Conservation (phyloP, 164 flowering plant species). For the Warburgia ugandensis region DNA sequence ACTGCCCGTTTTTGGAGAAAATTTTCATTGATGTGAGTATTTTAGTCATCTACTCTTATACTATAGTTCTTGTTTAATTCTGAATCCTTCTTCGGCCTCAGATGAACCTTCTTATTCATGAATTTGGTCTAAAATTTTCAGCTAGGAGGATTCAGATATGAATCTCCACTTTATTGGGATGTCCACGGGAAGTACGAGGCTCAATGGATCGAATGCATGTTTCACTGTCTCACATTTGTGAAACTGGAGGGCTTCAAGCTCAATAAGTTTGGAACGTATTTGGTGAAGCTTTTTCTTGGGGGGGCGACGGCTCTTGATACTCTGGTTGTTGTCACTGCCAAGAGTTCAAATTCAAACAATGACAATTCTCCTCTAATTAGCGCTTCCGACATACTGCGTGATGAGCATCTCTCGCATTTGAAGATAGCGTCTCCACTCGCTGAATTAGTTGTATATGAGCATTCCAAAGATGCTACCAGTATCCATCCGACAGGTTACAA, state of each 20-base stretch:
- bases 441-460: too few relatives aligned
- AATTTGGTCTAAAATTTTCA: neutral
- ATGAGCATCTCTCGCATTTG: too few relatives aligned
- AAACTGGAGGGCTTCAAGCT: neutral
- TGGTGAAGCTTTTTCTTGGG: neutral
- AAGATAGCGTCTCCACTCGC: too few relatives aligned
- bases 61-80: neutral
- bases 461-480: too few relatives aligned
- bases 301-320: neutral
- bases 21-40: neutral
- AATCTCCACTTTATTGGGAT: neutral
- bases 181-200: neutral
- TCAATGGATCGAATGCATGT: too few relatives aligned
- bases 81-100: neutral
- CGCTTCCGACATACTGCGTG: too few relatives aligned
- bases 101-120: neutral
- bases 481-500: too few relatives aligned
- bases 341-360: too few relatives aligned
- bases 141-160: neutral
- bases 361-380: too few relatives aligned
- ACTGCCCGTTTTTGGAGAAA: neutral
- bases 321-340: neutral
- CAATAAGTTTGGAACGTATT: neutral
- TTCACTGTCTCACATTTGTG: neutral
- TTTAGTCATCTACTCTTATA: neutral